phyloP scores from a whole-genome alignment of 2,329 filamentous ascomycete species.

The Epichloe sp. region DNA sequence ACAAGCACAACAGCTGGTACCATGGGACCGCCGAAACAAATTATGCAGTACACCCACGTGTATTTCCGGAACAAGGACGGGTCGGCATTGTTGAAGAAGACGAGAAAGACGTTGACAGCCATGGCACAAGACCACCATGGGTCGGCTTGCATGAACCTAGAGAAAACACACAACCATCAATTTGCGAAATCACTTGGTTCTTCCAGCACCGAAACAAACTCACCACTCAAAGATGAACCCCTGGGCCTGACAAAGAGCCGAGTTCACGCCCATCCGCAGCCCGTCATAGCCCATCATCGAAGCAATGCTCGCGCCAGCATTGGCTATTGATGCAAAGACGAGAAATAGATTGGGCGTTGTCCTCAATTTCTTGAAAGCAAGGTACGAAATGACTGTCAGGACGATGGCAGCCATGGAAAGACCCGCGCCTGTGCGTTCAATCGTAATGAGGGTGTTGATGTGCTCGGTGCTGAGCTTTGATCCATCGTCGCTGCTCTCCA shows the following conservation, averaged over 20 bases:
- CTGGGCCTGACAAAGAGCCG: conserved; percentile 47
- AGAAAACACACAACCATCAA: background rate
- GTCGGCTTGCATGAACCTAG: conserved; percentile 64
- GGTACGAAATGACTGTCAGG: conserved; percentile 35
- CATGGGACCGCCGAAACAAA: conserved; percentile 59
- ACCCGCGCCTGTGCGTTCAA: conserved; percentile 40
- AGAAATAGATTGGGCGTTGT: conserved; percentile 43
- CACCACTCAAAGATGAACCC: conserved; percentile 55
- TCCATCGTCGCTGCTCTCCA: conserved; percentile 5
- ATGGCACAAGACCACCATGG: conserved; percentile 69
- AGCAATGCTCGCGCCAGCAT: conserved; percentile 43
- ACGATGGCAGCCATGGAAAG: conserved; percentile 39
- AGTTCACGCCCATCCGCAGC: conserved; percentile 38
- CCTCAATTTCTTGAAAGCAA: conserved; percentile 35
- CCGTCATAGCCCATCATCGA: conserved; percentile 60
- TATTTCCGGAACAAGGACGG: conserved; percentile 55
- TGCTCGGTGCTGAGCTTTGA: conserved; percentile 21
- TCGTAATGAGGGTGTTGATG: conserved; percentile 31
- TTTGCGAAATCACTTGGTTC: too few relatives aligned
- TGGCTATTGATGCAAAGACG: conserved; percentile 23
- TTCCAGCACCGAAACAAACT: conserved; percentile 15
- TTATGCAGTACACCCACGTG: conserved; percentile 53
- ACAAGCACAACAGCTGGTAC: conserved; percentile 53
- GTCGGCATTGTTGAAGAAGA: conserved; percentile 43
- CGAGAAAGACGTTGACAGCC: conserved; percentile 67